A percentile compares a stretch with the other conserved stretches of the same genome.
These are phyloP conservation scores for Rosa multiflora DNA, from an alignment of 306 rosid species.

Conservation along the genomic window DNA sequence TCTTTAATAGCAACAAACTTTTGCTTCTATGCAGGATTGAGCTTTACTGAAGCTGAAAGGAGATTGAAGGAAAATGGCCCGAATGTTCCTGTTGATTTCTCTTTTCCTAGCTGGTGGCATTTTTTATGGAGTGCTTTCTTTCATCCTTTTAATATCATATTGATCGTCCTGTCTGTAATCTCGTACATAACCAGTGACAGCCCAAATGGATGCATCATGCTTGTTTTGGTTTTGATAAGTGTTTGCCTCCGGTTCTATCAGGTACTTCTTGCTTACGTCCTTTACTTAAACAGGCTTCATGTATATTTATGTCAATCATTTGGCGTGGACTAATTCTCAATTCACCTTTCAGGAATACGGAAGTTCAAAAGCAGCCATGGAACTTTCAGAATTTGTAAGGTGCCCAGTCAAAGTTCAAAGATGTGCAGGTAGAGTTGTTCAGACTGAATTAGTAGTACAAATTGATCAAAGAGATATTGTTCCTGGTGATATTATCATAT, in stretches of 20 bases:
- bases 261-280: constrained; percentile 39
- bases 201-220: constrained; percentile 75
- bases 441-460: constrained; percentile 70
- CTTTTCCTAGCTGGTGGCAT: constrained; percentile 73
- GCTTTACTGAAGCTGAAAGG: constrained; percentile 77
- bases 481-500: constrained; percentile 79
- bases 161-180: constrained; percentile 58
- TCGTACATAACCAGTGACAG: constrained; percentile 59
- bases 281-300: background rate
- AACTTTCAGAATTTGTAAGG: constrained; percentile 65
- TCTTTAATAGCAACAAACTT: background rate
- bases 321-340: background rate
- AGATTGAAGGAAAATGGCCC: constrained; percentile 72
- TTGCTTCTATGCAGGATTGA: constrained; percentile 54
- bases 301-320: background rate
- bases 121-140: constrained; percentile 75
- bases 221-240: constrained; percentile 65
- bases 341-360: constrained; percentile 53
- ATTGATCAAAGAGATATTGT: constrained; percentile 85
- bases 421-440: constrained; percentile 80
- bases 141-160: constrained; percentile 77
- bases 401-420: constrained; percentile 81
- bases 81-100: constrained; percentile 60
- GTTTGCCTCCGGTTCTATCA: constrained; percentile 75
- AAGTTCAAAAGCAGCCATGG: constrained; percentile 89